phyloP scores from a whole-genome alignment of 345 rosid genomes.

The Bruguiera gymnorhiza region DNA sequence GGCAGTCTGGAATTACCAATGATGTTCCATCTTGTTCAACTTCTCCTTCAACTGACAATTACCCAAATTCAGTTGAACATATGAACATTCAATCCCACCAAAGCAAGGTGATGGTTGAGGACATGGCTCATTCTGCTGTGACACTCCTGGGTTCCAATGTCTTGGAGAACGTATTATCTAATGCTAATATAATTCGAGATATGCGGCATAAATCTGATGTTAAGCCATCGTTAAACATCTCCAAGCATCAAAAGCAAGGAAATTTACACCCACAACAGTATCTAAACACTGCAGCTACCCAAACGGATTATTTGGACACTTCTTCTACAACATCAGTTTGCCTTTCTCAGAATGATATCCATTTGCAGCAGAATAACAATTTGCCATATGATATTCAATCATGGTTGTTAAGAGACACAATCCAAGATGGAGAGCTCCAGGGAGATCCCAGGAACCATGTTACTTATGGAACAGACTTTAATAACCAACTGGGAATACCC shows the following conservation, averaged over 20 bases:
- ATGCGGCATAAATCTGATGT: slow-evolving; percentile 49
- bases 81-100: slow-evolving; percentile 27
- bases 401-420: slow-evolving; percentile 39
- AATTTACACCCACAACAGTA: slow-evolving; percentile 38
- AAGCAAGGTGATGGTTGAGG: slow-evolving; percentile 39
- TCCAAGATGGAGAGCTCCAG: slow-evolving; percentile 54
- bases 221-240: slow-evolving; percentile 49
- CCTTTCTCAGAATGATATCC: slow-evolving; percentile 54
- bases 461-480: slow-evolving; percentile 34
- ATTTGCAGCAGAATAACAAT: slow-evolving; percentile 46
- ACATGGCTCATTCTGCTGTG: slow-evolving; percentile 45
- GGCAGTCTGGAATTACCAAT: slow-evolving; percentile 52
- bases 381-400: slow-evolving; percentile 45
- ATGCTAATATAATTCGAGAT: slow-evolving; percentile 33
- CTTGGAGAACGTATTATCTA: slow-evolving; percentile 40
- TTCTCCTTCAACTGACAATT: slow-evolving; percentile 50
- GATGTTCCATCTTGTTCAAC: slow-evolving; percentile 61
- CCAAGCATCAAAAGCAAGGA: slow-evolving; percentile 50
- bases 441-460: slow-evolving; percentile 41
- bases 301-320: slow-evolving; percentile 58
- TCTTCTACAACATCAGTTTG: slow-evolving; percentile 66
- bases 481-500: slow-evolving; percentile 34
- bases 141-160: slow-evolving; percentile 36
- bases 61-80: slow-evolving; percentile 35
- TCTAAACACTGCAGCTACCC: slow-evolving; percentile 40